These are phyloP conservation scores for Cucumis hystrix DNA, from an alignment of 306 rosid genomes.

Conservation along the genomic window DNA sequence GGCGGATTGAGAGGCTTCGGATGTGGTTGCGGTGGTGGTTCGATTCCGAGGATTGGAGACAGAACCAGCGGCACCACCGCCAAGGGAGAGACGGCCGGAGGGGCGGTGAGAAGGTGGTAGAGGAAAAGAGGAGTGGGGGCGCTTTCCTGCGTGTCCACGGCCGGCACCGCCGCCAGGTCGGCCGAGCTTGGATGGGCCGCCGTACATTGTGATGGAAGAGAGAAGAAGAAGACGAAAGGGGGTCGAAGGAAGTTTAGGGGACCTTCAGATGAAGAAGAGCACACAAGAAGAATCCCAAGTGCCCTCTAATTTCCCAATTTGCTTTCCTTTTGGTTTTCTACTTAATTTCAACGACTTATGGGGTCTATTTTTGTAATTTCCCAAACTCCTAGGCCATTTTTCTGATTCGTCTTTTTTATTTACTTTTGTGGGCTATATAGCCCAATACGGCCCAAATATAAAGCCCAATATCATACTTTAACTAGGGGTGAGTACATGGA, in stretches of 20 bases:
- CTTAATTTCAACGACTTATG: neutral
- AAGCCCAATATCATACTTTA: too few species aligned
- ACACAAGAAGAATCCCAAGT: neutral
- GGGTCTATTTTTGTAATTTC: neutral
- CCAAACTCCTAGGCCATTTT: neutral
- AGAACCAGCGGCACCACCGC: constrained; percentile 24
- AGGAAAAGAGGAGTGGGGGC: constrained; percentile 37
- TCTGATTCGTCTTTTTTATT: neutral
- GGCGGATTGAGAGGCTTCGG: constrained; percentile 27
- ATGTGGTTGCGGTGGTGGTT: constrained; percentile 11
- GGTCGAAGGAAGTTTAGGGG: constrained; percentile 11
- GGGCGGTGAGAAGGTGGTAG: constrained; percentile 39
- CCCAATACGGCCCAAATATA: too few species aligned
- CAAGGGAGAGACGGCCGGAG: constrained; percentile 52
- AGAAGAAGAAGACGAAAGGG: constrained; percentile 2
- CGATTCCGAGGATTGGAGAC: constrained; percentile 24
- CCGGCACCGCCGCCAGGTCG: constrained; percentile 40
- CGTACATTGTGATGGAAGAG: constrained; percentile 38
- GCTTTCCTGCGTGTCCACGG: constrained; percentile 44
- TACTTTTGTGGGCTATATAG: neutral
- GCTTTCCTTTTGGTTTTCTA: neutral
- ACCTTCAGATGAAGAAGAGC: neutral
- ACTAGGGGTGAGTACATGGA: too few species aligned
- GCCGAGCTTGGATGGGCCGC: constrained; percentile 69
- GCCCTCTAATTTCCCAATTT: neutral